These are phyloP conservation scores for Tricholoma sp. DNA, from an alignment of 768 basidiomycete genomes.

Conservation along the genomic window DNA sequence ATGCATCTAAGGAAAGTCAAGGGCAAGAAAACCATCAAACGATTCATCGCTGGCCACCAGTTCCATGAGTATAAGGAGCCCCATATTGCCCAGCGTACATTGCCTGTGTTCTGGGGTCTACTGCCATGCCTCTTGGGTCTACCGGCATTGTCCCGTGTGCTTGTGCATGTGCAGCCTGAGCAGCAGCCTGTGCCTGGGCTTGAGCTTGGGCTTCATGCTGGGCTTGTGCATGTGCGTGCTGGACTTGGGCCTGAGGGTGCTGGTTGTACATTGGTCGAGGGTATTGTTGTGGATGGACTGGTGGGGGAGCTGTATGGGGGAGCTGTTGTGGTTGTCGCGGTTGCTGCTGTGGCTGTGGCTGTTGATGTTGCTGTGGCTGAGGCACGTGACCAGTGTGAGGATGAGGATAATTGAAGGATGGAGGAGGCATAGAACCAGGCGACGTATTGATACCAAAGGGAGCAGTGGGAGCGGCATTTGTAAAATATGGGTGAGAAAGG, in stretches of 20 bases:
- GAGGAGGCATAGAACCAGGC: slow-evolving; percentile 61
- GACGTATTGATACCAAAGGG: slow-evolving; percentile 39
- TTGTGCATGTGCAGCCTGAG: slow-evolving; percentile 9
- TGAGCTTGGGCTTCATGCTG: slow-evolving; percentile 32
- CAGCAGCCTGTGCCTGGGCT: slow-evolving; percentile 8
- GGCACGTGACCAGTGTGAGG: slow-evolving; percentile 54
- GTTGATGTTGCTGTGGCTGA: slow-evolving; percentile 39
- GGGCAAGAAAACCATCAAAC: slow-evolving; percentile 2
- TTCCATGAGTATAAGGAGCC: slow-evolving; percentile 16
- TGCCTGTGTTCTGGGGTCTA: slow-evolving; percentile 3
- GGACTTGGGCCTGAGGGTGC: slow-evolving; percentile 30
- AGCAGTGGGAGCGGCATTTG: slow-evolving; percentile 40
- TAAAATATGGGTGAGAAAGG: slow-evolving; percentile 89
- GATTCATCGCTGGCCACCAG: slow-evolving; percentile 13
- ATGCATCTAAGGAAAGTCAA: not conserved
- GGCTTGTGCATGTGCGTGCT: slow-evolving; percentile 37
- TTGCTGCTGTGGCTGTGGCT: slow-evolving; percentile 17
- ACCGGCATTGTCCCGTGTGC: slow-evolving; percentile 5
- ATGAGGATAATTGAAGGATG: slow-evolving; percentile 64
- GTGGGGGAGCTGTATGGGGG: slow-evolving; percentile 16
- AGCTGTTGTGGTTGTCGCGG: slow-evolving; percentile 26
- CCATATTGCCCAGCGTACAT: slow-evolving; percentile 21
- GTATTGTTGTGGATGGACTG: slow-evolving; percentile 25
- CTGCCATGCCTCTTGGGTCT: slow-evolving; percentile 1
- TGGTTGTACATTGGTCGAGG: slow-evolving; percentile 21